These are phyloP conservation scores for Saccharomycopsis phalli DNA, from an alignment of 1,139 yeast genomes.

Conservation along the genomic window DNA sequence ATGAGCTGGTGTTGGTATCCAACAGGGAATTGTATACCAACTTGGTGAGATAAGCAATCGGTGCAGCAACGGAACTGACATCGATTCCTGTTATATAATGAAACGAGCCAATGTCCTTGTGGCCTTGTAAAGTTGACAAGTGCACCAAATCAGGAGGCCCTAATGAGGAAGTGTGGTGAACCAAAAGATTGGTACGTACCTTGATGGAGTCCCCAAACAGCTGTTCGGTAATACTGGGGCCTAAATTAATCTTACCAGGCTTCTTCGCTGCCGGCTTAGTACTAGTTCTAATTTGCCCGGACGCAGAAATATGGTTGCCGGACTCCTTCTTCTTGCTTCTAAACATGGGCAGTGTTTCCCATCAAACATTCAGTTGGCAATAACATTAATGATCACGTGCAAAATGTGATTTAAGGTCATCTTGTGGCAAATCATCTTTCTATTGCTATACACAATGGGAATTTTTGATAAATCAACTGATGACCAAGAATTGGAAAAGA, in stretches of 20 bases:
- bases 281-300: background rate
- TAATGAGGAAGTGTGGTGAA: conserved; percentile 32
- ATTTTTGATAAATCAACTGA: conserved; percentile 8
- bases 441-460: conserved; percentile 10
- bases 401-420: too few species aligned
- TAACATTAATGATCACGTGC: too few species aligned
- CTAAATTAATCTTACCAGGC: background rate
- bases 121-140: conserved; percentile 37
- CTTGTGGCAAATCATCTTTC: background rate
- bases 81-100: conserved; percentile 51
- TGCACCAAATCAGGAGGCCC: conserved; percentile 94
- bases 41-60: conserved; percentile 69
- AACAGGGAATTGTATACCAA: conserved; percentile 43
- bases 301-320: background rate
- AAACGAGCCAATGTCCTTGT: conserved; percentile 36
- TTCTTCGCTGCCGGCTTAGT: conserved; percentile 3
- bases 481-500: conserved; percentile 11
- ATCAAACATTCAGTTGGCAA: too few species aligned
- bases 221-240: conserved; percentile 22
- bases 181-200: conserved; percentile 24
- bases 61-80: conserved; percentile 48
- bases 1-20: background rate
- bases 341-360: background rate
- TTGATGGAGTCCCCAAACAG: conserved; percentile 27
- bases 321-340: conserved; percentile 14